Conservation (phyloP, 768 basidiomycete species). For the Hypsizygus marmoreus region DNA sequence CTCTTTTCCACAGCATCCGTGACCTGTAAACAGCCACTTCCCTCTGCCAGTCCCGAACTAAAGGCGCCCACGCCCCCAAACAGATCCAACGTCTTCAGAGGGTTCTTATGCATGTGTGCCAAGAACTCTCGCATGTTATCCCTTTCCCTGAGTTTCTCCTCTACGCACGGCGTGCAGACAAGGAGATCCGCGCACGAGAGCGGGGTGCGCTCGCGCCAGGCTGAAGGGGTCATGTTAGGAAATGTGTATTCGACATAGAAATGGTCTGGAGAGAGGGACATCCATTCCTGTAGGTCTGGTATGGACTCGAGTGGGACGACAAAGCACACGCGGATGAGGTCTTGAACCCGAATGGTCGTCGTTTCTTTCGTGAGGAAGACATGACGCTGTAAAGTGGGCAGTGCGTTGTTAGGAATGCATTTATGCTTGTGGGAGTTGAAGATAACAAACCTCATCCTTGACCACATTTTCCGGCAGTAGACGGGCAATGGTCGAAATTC, state of each 20-base stretch:
- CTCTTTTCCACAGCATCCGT: conserved; percentile 72
- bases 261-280: conserved; percentile 52
- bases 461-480: conserved; percentile 39
- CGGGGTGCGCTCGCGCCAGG: conserved; percentile 37
- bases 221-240: conserved; percentile 36
- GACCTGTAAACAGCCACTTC: conserved; percentile 53
- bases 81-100: conserved; percentile 41
- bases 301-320: conserved; percentile 40
- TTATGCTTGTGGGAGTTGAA: background rate
- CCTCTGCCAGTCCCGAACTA: conserved; percentile 54
- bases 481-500: conserved; percentile 41
- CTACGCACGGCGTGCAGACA: conserved; percentile 50
- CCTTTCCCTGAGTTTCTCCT: conserved; percentile 30
- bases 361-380: conserved; percentile 58
- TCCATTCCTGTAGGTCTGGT: conserved; percentile 42
- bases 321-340: conserved; percentile 50
- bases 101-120: conserved; percentile 21
- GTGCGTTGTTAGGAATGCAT: background rate
- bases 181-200: conserved; percentile 36
- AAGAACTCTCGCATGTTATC: conserved; percentile 36
- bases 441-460: conserved; percentile 57
- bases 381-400: conserved; percentile 48
- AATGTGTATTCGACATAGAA: conserved; percentile 61
- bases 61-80: conserved; percentile 66
- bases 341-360: conserved; percentile 28